phyloP scores from a whole-genome alignment of 2,329 filamentous ascomycete genomes.

The Calonectria ilicicola region DNA sequence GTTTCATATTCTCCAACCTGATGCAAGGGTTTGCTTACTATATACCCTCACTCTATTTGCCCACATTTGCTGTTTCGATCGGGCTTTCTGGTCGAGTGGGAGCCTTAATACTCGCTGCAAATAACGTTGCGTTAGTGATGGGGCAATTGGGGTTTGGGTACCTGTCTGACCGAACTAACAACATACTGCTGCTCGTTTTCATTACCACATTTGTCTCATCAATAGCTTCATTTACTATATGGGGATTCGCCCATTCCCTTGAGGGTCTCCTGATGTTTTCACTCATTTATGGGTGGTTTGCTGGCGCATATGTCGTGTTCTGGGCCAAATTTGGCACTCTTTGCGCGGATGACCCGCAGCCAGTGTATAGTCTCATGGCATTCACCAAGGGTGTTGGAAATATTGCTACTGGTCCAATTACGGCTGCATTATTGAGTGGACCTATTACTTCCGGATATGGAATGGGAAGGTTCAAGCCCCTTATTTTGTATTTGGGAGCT shows the following conservation, averaged over 20 bases:
- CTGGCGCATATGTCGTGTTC: conserved; percentile 50
- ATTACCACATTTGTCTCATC: conserved; percentile 60
- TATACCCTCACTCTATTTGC: conserved; percentile 66
- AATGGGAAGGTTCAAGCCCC: conserved; percentile 26
- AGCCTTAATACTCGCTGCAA: conserved; percentile 60
- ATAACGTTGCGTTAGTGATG: conserved; percentile 61
- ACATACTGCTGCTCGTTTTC: conserved; percentile 57
- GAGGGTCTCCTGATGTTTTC: conserved; percentile 62
- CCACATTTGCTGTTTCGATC: conserved; percentile 59
- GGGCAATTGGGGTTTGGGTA: conserved; percentile 59
- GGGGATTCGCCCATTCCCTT: conserved; percentile 62
- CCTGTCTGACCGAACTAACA: conserved; percentile 57
- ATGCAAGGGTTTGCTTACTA: conserved; percentile 67
- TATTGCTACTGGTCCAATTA: conserved; percentile 42
- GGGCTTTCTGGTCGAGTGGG: conserved; percentile 53
- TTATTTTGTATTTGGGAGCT: conserved; percentile 31
- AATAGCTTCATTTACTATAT: conserved; percentile 62
- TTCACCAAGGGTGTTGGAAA: conserved; percentile 46
- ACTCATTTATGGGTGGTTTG: conserved; percentile 68
- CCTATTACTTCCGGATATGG: conserved; percentile 29
- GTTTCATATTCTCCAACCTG: conserved; percentile 61
- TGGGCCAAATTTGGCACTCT: conserved; percentile 44
- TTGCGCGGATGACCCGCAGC: conserved; percentile 43
- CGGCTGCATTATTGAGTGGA: conserved; percentile 31
- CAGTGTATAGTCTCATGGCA: conserved; percentile 44